Evolutionary conservation across 805 yeast genomes (phyloP), one percentile per base, ranked within the genome.

Genomic region (Tetrapisispora pingtungensis): DNA sequence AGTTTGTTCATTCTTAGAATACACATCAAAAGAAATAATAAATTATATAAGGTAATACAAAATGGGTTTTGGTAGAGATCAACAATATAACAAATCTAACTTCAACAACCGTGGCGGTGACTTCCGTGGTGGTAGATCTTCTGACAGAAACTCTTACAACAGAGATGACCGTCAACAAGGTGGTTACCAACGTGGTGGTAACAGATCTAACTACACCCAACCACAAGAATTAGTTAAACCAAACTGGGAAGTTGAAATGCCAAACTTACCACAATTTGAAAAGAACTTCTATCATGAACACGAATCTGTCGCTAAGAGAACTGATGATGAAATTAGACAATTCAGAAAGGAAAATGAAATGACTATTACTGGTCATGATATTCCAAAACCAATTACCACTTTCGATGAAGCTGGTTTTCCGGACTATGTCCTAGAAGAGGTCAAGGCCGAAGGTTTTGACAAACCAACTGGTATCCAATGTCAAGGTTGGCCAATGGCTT

Each of bases 401-500:
- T 93, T 93, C 57, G 96, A 93, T 54, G 97, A 93, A 73, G 96
- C 96, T 62, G 97, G 97, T 40, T 90, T 93, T 77, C 98, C 98
- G 53, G 84, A 80, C 57, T 89, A 90, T 65, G 97, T 90, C 37
- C 74, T 93, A 62, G 72, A 69, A 47, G 96, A 90, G 74, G 89
- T 93, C 57, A 78, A 84, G 69, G 80, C 80, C 48, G 88, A 85
- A 69, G 97, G 97, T 49, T 93, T 93, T 72, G 93, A 81, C 45
- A 77, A 72, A 53, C 98, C 98, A 58, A 93, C 98, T 46, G 88
- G 87, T 54, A 93, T 93, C 62, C 98, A 93, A 73, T 87, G 96
- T 69, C 98, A 93, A 74, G 98, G 98, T 73, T 93, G 98, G 98
- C 98, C 98, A 52, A 93, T 93, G 98, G 98, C 98, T 61, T 74